A percentile compares a stretch with the other conserved stretches of the same genome.
phyloP scores from a whole-genome alignment of 1,284 basidiomycete species.

The Gymnopus androsaceus region DNA sequence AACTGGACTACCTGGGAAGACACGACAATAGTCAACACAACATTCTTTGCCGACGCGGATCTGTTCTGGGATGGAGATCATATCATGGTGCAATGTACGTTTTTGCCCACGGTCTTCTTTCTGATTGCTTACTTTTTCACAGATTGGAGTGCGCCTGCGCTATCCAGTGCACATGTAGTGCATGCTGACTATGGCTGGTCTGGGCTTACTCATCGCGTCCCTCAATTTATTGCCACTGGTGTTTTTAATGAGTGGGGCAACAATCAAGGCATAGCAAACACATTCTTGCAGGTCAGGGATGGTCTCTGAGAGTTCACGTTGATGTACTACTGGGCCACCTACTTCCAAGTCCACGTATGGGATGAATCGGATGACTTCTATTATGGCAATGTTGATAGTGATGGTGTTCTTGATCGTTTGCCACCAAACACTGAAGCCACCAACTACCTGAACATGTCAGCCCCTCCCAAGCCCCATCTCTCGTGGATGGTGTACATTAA shows the following conservation, averaged over 20 bases:
- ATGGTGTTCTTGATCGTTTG: slow-evolving; percentile 85
- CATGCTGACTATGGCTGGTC: slow-evolving; percentile 76
- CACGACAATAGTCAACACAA: slow-evolving; percentile 62
- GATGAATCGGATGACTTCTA: slow-evolving; percentile 81
- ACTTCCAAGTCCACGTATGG: slow-evolving; percentile 86
- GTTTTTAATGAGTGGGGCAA: slow-evolving; percentile 90
- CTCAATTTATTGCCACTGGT: slow-evolving; percentile 84
- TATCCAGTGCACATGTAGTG: slow-evolving; percentile 66
- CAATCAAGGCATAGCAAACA: slow-evolving; percentile 74
- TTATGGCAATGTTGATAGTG: slow-evolving; percentile 86
- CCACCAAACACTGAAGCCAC: slow-evolving; percentile 84
- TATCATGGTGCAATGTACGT: slow-evolving; percentile 83
- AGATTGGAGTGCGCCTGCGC: slow-evolving; percentile 76
- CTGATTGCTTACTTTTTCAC: slow-evolving; percentile 11
- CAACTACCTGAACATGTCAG: slow-evolving; percentile 89
- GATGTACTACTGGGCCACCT: slow-evolving; percentile 87
- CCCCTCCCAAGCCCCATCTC: slow-evolving; percentile 76
- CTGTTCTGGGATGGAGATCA: slow-evolving; percentile 85
- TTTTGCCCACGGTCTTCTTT: slow-evolving; percentile 9
- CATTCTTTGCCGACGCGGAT: slow-evolving; percentile 51
- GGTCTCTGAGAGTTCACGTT: slow-evolving; percentile 79
- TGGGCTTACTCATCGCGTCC: slow-evolving; percentile 68
- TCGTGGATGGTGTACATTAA: slow-evolving; percentile 84
- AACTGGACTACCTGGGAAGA: slow-evolving; percentile 78
- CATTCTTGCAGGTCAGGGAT: slow-evolving; percentile 64